A percentile compares a stretch with the other conserved stretches of the same genome.
phyloP scores from a whole-genome alignment of 352 stramenopile species.

The Phytophthora idaei region DNA sequence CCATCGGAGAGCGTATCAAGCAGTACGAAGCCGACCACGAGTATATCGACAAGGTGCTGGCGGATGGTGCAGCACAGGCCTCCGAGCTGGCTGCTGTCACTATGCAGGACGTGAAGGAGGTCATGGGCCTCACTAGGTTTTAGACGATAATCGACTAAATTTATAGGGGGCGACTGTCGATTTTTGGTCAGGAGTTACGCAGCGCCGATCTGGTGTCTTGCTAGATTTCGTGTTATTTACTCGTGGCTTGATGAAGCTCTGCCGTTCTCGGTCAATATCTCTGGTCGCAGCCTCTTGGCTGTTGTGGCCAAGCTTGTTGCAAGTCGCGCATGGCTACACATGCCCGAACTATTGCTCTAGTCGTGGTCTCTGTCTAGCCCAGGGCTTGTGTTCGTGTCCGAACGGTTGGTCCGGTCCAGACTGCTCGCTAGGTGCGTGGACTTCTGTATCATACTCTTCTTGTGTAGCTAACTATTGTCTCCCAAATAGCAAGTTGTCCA shows the following conservation, averaged over 20 bases:
- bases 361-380: slow-evolving; percentile 61
- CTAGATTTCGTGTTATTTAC: slow-evolving; percentile 19
- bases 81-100: slow-evolving; percentile 65
- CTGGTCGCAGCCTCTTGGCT: slow-evolving; percentile 11
- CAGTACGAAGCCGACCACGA: slow-evolving; percentile 90
- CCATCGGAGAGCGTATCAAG: slow-evolving; percentile 94
- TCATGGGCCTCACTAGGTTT: slow-evolving; percentile 61
- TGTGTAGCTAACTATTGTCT: background rate
- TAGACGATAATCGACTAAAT: slow-evolving; percentile 30
- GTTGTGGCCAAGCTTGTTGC: slow-evolving; percentile 17
- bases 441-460: background rate
- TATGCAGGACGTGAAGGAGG: slow-evolving; percentile 78
- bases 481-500: slow-evolving; percentile 55
- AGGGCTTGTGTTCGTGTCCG: slow-evolving; percentile 65
- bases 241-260: slow-evolving; percentile 20
- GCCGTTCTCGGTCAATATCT: background rate
- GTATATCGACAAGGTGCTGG: slow-evolving; percentile 92
- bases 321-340: slow-evolving; percentile 36
- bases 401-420: slow-evolving; percentile 52
- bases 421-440: slow-evolving; percentile 56
- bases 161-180: slow-evolving; percentile 17
- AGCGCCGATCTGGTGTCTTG: background rate
- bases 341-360: slow-evolving; percentile 78
- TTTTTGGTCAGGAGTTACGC: slow-evolving; percentile 20
- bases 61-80: slow-evolving; percentile 78